These are phyloP conservation scores for Acanthamoeba sp. DNA, from an alignment of 208 protist genomes.

Conservation along the genomic window DNA sequence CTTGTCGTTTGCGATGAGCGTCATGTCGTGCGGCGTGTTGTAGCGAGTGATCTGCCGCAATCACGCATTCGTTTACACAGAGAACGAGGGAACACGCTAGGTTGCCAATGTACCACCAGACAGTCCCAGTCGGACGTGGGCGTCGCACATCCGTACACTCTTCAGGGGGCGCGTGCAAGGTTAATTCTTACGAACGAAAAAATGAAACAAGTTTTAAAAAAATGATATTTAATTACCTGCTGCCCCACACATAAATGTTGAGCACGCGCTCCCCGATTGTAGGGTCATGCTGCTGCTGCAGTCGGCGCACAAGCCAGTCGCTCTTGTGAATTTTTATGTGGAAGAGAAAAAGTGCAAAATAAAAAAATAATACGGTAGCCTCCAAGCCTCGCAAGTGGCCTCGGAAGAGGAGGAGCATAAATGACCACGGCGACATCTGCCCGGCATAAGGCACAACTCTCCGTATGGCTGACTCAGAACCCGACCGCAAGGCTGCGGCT, in stretches of 20 bases:
- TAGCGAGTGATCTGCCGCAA: conserved; percentile 7
- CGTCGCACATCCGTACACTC: conserved; percentile 65
- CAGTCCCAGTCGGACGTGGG: conserved; percentile 37
- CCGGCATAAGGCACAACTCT: no score
- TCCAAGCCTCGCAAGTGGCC: no score
- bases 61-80: background rate
- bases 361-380: no score
- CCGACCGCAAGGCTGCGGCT: background rate
- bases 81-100: background rate
- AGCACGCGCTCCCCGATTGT: conserved; percentile 4
- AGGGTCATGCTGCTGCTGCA: conserved; percentile 8
- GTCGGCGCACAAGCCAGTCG: background rate
- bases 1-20: conserved; percentile 7
- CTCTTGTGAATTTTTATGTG: background rate
- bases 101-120: background rate
- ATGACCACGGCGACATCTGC: no score
- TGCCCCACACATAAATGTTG: conserved; percentile 72
- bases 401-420: no score
- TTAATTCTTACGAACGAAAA: background rate
- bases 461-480: no score
- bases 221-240: background rate
- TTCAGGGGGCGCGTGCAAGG: background rate
- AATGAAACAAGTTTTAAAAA: background rate
- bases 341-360: no score
- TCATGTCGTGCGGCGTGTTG: conserved; percentile 32